phyloP scores from a whole-genome alignment of 495 filamentous ascomycete genomes.

The Talaromyces wortmannii region DNA sequence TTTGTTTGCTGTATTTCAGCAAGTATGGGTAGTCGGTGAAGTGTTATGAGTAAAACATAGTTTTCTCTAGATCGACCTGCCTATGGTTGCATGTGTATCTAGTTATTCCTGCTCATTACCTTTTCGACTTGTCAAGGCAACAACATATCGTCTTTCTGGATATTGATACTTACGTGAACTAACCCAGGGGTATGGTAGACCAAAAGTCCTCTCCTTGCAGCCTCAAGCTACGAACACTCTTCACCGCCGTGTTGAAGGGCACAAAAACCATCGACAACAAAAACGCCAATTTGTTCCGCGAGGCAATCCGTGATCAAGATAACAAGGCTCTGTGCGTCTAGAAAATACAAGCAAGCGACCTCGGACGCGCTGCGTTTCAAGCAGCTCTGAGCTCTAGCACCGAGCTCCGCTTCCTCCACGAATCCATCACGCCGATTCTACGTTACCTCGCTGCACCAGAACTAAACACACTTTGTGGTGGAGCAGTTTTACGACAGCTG shows the following conservation, averaged over 20 bases:
- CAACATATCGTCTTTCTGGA: background rate
- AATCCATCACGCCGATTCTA: constrained; percentile 5
- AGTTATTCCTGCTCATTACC: background rate
- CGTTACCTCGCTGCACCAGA: constrained; percentile 6
- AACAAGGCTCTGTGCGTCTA: constrained; percentile 43
- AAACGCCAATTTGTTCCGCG: constrained; percentile 47
- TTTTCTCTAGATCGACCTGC: background rate
- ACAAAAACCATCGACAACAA: constrained; percentile 11
- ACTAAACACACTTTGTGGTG: constrained; percentile 41
- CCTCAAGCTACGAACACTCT: constrained; percentile 7
- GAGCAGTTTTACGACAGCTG: constrained; percentile 41
- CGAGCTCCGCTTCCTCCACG: constrained; percentile 38
- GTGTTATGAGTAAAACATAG: background rate
- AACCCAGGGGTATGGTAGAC: background rate
- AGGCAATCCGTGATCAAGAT: constrained; percentile 42
- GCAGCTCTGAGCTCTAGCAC: constrained; percentile 33
- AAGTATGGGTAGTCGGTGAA: background rate
- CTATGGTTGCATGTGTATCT: background rate
- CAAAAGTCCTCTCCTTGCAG: background rate
- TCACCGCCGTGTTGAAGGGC: constrained; percentile 15
- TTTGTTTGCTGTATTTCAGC: background rate
- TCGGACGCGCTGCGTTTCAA: constrained; percentile 37
- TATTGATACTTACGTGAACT: background rate
- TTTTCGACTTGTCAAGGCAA: background rate
- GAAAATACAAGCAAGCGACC: constrained; percentile 35